Evolutionary conservation across 148 eudicot species (phyloP).

Genomic region (Talinum fruticosum): DNA sequence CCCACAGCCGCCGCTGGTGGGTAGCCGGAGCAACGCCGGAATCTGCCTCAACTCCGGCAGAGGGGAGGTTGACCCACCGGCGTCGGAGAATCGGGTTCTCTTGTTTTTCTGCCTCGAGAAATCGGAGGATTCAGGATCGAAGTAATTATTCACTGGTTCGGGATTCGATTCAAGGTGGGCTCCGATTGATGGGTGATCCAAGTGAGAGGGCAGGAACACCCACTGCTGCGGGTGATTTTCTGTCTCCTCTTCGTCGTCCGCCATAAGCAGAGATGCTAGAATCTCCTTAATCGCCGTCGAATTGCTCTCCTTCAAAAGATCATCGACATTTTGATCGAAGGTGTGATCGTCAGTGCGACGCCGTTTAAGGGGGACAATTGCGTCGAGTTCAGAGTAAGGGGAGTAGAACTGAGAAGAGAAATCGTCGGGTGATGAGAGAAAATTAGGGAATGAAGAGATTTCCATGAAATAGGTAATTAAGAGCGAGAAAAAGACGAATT

Average conservation of each 20-base stretch:
- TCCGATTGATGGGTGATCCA: background rate
- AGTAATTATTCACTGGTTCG: background rate
- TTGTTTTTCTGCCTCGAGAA: background rate
- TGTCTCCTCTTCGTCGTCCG: conserved; percentile 3
- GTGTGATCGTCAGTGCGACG: background rate
- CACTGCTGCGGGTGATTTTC: background rate
- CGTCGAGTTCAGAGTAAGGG: conserved; percentile 8
- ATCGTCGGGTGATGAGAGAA: conserved; percentile 25
- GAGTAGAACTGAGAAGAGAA: conserved; percentile 18
- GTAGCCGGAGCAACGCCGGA: background rate
- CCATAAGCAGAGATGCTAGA: background rate
- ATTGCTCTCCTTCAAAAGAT: background rate
- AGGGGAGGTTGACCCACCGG: no score
- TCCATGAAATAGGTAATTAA: conserved; percentile 28
- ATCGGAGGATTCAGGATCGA: background rate
- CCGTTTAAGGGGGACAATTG: background rate
- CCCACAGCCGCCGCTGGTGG: conserved; percentile 55
- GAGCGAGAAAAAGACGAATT: background rate
- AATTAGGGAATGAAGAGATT: conserved; percentile 30
- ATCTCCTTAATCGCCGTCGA: conserved; percentile 5
- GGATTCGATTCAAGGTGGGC: no score
- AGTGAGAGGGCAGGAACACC: background rate
- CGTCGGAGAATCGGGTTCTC: background rate
- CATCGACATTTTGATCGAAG: background rate
- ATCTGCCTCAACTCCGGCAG: background rate